Base-by-base conservation (phyloP, 441 rosid genomes). In the Gossypium lobatum region DNA sequence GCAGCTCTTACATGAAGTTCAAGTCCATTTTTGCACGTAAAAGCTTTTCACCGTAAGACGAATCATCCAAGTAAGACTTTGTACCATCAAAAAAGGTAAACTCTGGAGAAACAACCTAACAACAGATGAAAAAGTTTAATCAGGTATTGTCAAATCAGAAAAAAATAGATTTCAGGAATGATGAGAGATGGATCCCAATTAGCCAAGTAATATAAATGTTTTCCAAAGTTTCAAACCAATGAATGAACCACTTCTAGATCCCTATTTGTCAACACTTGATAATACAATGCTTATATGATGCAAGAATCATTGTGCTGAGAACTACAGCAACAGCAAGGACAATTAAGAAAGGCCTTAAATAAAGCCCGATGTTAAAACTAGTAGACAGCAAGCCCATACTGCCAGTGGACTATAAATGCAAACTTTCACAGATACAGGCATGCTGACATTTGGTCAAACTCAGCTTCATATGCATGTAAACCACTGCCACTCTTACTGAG, bases 61-160 rank as follows among this genome's bases (percentile, higher is more conserved):
- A 88, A 86, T 92, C 95, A 77, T 91, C 96, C 70, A 96, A 75
- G 76, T 89, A 85, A 68, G 98, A 92, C 83, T 93, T 96, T 64
- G 98, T 88, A 73, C 98, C 93, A 80, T 96, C 99, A 83, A 86
- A 96, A 83, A 96, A 96, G 8, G 97, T 96, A 80, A 96, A 91
- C 85, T 96, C 99, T 3, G 99, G 91, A 81, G 98, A 88, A 79
- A 96, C 88, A 76, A 96, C 89, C 99, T 96, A 80, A 75, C 82
- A 34, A 81, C 34, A 75, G 5, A 64, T 71, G 77, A 74, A 23
- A 28, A 54, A 39, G 46, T 31, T 50, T 64, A 81, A 68, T 54
- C 60, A 69, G 65, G 28, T 25, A 53, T 21, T 11, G 28, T 1
- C n/a, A 69, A 52, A 31, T 18, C 18, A 69, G 62, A 58, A 31